Base-by-base conservation (phyloP, 2,329 filamentous ascomycete species). In the Colletotrichum cereale region DNA sequence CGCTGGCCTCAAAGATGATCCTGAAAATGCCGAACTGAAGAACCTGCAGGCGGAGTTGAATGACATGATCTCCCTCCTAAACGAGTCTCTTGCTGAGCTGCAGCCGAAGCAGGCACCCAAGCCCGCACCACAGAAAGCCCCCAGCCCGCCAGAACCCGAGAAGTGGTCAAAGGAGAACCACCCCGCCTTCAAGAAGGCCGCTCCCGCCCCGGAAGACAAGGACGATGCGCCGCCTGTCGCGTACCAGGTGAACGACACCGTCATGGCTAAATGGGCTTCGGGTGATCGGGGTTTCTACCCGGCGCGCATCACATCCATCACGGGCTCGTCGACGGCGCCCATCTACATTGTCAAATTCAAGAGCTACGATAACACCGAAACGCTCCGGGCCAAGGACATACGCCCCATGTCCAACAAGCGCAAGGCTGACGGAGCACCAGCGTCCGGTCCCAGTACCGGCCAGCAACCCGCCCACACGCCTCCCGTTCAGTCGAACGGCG, bases 311-410 rank as follows among this genome's bases (percentile, higher is more conserved):
- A 96, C 94, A 62, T 95, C 93, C 63, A 95, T 98, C 77, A 98
- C 96, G 29, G 96, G 96, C 70, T 97, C 95, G 11, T 91, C 92
- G n/a, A 93, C 91, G 53, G 93, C 94, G 63, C 96, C 95, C 44
- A 93, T 98, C 74, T 99, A 98, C 81, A 92, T 94, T 58, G 95
- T 99, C 81, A 96, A 93, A 76, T 99, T 98, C 86, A 96, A 97
- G 83, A 93, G 90, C 77, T 98, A 98, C 83, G 90, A 92, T 74
- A 94, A 89, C 29, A 94, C 92, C 56, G 95, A 97, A 82, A 96
- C 93, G 42, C 83, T 97, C 72, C 89, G 91, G 72, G 90, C 92
- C 73, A 92, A 92, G 81, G 95, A 98, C 78, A 93, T 98, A 75
- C 91, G 93, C 77, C 93, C 95, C 62, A 84, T 96, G 44, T 89